Base-by-base conservation (phyloP, 805 yeast species). In the Wickerhamiella cacticola region DNA sequence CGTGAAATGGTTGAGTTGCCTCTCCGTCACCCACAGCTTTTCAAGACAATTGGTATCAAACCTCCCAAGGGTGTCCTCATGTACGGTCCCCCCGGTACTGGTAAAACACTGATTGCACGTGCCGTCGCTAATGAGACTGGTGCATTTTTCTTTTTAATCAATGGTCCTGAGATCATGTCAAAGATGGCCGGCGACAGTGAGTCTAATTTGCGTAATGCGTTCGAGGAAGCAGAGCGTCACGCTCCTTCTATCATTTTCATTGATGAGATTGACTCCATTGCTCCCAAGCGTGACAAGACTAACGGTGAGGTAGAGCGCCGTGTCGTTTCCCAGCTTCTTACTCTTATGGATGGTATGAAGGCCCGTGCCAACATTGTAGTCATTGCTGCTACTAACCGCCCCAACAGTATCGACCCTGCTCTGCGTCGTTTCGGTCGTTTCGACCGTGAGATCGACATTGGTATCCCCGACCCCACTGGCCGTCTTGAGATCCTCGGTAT, bases 81-180 rank as follows among this genome's bases (percentile, higher is more conserved):
- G 68, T 92, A 83, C 66, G 98, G 98, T 62, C 98, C 98, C 44
- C 98, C 98, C 28, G 98, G 98, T 78, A 92, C 98, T 13, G 98
- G 98, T 83, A 92, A 92, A 70, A 92, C 98, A 26, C 74, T 92
- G 57, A 87, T 92, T 95, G 98, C 98, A 1, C 80, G 98, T 66
- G 98, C 98, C n/a, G 98, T 92, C 46, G 98, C 98, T 42, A 92
- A 92, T 61, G 98, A 92, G 69, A 92, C 98, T 21, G 98, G 98
- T 63, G 98, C 98, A 1, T 92, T 92, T 66, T 92, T 92, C 77
- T 92, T 92, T 67, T 76, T 92, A 60, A 92, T 92, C 67, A 92
- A 92, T 64, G 98, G 98, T 68, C 98, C 98, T 8, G 98, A 92
- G 69, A 94, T 92, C 62, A 92, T 92, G 98, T 88, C 97, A 48